A percentile compares a stretch with the other conserved stretches of the same genome.
Conservation (phyloP, 208 protist species). For the Leishmania major region DNA sequence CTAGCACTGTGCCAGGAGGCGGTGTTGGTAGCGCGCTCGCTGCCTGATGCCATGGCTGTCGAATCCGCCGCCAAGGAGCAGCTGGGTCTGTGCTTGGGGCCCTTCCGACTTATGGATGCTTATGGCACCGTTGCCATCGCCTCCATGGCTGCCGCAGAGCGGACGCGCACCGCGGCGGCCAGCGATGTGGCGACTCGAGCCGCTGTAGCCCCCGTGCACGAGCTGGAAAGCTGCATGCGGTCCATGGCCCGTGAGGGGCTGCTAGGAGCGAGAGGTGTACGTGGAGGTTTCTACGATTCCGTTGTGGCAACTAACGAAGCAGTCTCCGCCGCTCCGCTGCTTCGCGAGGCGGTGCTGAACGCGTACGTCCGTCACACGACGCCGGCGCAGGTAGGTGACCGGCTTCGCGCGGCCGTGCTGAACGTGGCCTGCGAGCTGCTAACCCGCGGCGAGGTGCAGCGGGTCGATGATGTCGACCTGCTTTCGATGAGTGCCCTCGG, state of each 20-base stretch:
- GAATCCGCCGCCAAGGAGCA: constrained; percentile 44
- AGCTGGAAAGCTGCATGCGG: constrained; percentile 22
- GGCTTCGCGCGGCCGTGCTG: constrained; percentile 64
- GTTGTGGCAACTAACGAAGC: constrained; percentile 5
- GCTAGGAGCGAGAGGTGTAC: constrained; percentile 23
- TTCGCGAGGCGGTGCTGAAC: constrained; percentile 27
- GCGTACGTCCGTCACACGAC: constrained; percentile 42
- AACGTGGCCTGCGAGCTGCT: constrained; percentile 71
- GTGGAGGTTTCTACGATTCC: constrained; percentile 61
- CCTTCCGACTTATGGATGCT: constrained; percentile 57
- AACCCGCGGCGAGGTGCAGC: constrained; percentile 38
- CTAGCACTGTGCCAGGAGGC: constrained; percentile 51
- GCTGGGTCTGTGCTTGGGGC: constrained; percentile 51
- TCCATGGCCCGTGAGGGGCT: constrained; percentile 53
- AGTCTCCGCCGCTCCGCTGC: background rate
- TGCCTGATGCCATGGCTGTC: constrained; percentile 31
- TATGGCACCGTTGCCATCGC: constrained; percentile 38
- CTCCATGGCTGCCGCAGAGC: constrained; percentile 39
- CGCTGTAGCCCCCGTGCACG: background rate
- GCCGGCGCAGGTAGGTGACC: constrained; percentile 42
- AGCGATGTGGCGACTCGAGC: background rate
- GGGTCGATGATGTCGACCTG: constrained; percentile 53
- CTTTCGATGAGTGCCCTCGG: constrained; percentile 67
- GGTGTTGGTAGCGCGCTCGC: constrained; percentile 25
- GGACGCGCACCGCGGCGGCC: constrained; percentile 1